Conservation (phyloP, 2,329 filamentous ascomycete species). For the Botrytis elliptica region DNA sequence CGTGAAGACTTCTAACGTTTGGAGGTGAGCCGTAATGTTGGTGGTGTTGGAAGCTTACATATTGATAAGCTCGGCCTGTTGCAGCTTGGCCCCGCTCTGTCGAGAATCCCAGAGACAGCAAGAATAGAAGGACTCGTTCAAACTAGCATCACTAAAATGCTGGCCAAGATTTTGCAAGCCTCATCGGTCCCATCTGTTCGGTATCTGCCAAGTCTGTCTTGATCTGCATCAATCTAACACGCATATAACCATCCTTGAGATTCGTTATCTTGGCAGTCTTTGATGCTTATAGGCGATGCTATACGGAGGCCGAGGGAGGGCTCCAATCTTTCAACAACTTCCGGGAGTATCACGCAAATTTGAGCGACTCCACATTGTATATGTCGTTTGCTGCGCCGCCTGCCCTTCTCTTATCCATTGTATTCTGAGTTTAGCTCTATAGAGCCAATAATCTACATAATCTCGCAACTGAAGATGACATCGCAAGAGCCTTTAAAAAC, state of each 20-base stretch:
- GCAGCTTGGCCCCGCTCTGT: not conserved
- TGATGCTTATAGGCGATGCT: not conserved
- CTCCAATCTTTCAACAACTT: not conserved
- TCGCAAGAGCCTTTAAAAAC: not conserved
- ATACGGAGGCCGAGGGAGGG: too few relatives aligned
- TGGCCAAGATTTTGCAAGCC: not conserved
- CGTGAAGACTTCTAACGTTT: not conserved
- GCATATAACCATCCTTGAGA: not conserved
- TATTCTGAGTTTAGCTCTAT: not conserved
- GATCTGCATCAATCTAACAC: not conserved
- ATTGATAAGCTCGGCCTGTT: too few relatives aligned
- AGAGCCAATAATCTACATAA: not conserved
- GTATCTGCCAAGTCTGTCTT: not conserved
- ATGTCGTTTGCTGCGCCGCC: not conserved
- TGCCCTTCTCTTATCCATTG: not conserved
- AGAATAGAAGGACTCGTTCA: not conserved
- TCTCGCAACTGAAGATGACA: not conserved
- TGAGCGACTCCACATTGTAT: not conserved
- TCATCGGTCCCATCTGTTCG: not conserved
- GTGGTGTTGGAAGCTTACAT: too few relatives aligned
- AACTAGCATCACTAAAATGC: not conserved
- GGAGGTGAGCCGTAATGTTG: too few relatives aligned
- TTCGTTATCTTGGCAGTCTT: not conserved
- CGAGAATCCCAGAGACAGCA: not conserved
- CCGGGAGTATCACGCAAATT: not conserved